Evolutionary conservation across 2,329 filamentous ascomycete genomes (phyloP).

Genomic region (Paracorniculantispora psalliotae): DNA sequence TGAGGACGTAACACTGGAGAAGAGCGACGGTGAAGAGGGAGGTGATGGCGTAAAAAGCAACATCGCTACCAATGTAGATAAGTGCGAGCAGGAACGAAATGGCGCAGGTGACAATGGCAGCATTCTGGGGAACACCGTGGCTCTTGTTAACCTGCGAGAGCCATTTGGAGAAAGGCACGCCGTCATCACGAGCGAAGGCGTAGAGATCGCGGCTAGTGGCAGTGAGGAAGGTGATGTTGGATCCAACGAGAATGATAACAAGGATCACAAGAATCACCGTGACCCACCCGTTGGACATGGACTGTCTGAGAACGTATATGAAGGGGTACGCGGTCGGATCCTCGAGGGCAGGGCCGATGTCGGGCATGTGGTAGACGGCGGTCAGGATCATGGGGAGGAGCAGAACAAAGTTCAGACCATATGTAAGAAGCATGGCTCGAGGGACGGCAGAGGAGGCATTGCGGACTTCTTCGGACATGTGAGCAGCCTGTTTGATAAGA

Average conservation of each 20-base stretch:
- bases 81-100: slow-evolving; percentile 2
- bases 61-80: slow-evolving; percentile 15
- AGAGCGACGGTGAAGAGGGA: slow-evolving; percentile 15
- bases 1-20: slow-evolving; percentile 15
- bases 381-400: slow-evolving; percentile 8
- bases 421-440: slow-evolving; percentile 3
- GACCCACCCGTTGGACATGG: slow-evolving; percentile 1
- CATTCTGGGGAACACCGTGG: slow-evolving; percentile 8
- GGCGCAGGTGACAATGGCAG: slow-evolving; percentile 8
- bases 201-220: slow-evolving; percentile 6
- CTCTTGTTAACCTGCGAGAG: slow-evolving; percentile 4
- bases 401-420: not conserved
- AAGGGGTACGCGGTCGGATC: slow-evolving; percentile 1
- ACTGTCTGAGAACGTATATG: slow-evolving; percentile 9
- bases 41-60: slow-evolving; percentile 17
- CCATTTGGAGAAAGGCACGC: slow-evolving; percentile 8
- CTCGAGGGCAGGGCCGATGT: not conserved
- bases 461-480: slow-evolving; percentile 16
- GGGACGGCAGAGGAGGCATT: slow-evolving; percentile 14
- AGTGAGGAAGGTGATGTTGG: slow-evolving; percentile 5
- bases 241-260: not conserved
- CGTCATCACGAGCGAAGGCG: slow-evolving; percentile 3
- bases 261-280: not conserved
- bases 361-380: slow-evolving; percentile 7
- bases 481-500: slow-evolving; percentile 6